phyloP scores from a whole-genome alignment of 192 early-diverging fungal species.

The Coemansia sp. region DNA sequence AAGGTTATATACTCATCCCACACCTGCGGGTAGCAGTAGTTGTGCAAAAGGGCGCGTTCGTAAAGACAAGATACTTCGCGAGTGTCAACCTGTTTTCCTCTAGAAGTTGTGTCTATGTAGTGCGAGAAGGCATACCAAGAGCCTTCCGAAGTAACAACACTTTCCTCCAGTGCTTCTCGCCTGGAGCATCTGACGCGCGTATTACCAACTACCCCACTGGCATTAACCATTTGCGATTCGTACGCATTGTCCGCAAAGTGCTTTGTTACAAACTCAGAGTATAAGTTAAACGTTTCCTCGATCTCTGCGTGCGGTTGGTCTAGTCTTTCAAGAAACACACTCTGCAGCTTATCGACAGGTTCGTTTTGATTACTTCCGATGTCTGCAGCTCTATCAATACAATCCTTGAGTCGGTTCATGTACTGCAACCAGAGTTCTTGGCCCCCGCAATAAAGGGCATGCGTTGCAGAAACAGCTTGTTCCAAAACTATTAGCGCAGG shows the following conservation, averaged over 20 bases:
- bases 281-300: constrained; percentile 41
- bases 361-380: neutral
- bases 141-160: constrained; percentile 12
- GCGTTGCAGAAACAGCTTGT: constrained; percentile 25
- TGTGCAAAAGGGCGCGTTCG: constrained; percentile 27
- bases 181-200: constrained; percentile 20
- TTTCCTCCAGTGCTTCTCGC: constrained; percentile 24
- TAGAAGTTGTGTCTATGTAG: constrained; percentile 24
- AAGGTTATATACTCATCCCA: constrained; percentile 41
- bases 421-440: constrained; percentile 33
- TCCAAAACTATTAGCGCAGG: constrained; percentile 16
- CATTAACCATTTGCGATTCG: constrained; percentile 42
- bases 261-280: constrained; percentile 42
- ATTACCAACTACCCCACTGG: constrained; percentile 23
- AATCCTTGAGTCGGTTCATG: constrained; percentile 23
- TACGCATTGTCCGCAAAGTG: constrained; percentile 17
- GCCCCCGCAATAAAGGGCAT: constrained; percentile 20
- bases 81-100: constrained; percentile 5
- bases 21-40: constrained; percentile 22
- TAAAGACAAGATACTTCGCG: constrained; percentile 30
- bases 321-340: constrained; percentile 27
- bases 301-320: constrained; percentile 31
- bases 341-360: constrained; percentile 10
- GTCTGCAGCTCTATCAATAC: neutral
- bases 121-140: constrained; percentile 21